phyloP scores from a whole-genome alignment of 352 stramenopile genomes.

The Phytophthora syringae region DNA sequence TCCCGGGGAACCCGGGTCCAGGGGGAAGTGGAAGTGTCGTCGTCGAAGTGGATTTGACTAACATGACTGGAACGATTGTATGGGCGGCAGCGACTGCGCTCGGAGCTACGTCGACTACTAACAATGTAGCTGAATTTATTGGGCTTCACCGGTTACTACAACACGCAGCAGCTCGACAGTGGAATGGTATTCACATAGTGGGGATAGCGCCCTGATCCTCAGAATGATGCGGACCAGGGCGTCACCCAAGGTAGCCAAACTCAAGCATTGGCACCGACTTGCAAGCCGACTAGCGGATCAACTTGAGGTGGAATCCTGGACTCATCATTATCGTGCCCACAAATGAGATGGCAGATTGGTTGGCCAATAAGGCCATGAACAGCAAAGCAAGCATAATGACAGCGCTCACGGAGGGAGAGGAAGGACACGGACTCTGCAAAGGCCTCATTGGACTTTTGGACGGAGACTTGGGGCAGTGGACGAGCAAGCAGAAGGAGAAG shows the following conservation, averaged over 20 bases:
- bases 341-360: no score
- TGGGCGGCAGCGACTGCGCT: neutral
- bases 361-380: no score
- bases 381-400: no score
- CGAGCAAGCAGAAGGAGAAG: no score
- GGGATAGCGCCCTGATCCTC: neutral
- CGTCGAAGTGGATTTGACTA: neutral
- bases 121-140: neutral
- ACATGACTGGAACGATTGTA: neutral
- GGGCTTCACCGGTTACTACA: neutral
- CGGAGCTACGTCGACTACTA: neutral
- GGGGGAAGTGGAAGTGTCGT: neutral
- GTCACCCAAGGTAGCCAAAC: neutral
- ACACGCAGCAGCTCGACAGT: neutral
- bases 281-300: no score
- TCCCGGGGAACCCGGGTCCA: neutral
- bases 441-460: no score
- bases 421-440: no score
- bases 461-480: no score
- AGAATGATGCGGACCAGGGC: neutral
- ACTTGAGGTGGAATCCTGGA: no score
- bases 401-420: no score
- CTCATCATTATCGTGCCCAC: no score
- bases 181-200: neutral
- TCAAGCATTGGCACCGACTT: neutral